A percentile compares a stretch with the other conserved stretches of the same genome.
These are phyloP conservation scores for Candida wancherniae DNA, from an alignment of 805 yeast genomes.

Conservation along the genomic window DNA sequence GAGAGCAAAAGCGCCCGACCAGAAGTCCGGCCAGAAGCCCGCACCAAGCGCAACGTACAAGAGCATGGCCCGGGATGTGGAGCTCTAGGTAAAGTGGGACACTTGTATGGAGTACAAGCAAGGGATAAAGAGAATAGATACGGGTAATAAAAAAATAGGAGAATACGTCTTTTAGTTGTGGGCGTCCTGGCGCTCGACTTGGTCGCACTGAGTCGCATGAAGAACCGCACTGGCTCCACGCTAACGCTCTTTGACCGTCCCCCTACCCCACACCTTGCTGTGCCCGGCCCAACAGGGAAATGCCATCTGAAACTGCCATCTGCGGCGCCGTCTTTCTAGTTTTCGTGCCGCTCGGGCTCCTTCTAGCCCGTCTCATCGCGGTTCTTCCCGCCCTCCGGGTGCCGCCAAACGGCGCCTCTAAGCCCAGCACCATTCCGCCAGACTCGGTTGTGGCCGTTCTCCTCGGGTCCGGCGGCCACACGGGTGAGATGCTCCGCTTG, in stretches of 20 bases:
- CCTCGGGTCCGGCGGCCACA: constrained; percentile 96
- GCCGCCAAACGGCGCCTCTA: background rate
- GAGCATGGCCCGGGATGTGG: constrained; percentile 12
- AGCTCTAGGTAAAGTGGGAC: constrained; percentile 6
- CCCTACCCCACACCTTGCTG: too few species aligned
- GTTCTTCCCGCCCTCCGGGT: constrained; percentile 11
- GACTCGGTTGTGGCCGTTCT: constrained; percentile 45
- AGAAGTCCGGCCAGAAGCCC: constrained; percentile 4
- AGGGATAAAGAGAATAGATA: too few species aligned
- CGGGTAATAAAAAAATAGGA: too few species aligned
- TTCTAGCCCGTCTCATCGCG: constrained; percentile 8
- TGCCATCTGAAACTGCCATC: constrained; percentile 2
- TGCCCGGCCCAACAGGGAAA: too few species aligned
- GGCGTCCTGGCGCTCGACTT: too few species aligned
- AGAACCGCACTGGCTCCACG: too few species aligned
- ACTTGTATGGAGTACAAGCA: too few species aligned
- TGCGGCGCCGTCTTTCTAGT: constrained; percentile 2
- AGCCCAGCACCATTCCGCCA: background rate
- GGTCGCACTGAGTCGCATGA: too few species aligned
- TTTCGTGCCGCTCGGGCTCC: constrained; percentile 2
- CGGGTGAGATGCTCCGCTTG: constrained; percentile 89
- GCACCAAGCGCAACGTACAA: constrained; percentile 6
- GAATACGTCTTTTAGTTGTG: too few species aligned
- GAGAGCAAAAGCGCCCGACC: background rate
- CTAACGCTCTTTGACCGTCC: too few species aligned